phyloP scores from a whole-genome alignment of 2,329 filamentous ascomycete genomes.

The Arthrobotrys entomopaga region DNA sequence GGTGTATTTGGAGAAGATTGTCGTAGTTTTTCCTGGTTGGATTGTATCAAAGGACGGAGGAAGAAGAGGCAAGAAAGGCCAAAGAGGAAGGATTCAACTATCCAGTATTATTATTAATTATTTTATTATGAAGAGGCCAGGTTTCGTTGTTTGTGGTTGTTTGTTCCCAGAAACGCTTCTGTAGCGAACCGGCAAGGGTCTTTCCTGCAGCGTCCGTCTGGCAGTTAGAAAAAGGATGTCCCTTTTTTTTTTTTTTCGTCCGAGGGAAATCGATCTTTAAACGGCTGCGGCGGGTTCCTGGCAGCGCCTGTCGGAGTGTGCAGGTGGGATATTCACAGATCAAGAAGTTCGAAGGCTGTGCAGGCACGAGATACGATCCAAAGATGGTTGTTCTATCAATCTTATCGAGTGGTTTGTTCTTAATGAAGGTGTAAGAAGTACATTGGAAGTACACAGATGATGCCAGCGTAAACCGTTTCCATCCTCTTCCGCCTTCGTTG shows the following conservation, averaged over 20 bases:
- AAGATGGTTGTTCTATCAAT: not conserved
- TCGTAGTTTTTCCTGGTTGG: not conserved
- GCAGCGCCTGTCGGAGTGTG: not conserved
- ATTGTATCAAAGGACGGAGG: not conserved
- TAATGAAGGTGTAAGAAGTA: too few species aligned
- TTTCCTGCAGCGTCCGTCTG: too few species aligned
- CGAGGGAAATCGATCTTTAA: too few species aligned
- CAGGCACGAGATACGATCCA: too few species aligned
- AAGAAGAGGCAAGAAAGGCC: not conserved
- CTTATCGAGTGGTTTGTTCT: too few species aligned
- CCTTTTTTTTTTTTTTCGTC: too few species aligned
- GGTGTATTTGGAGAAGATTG: constrained; percentile 12
- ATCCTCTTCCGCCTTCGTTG: too few species aligned
- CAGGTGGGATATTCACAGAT: constrained; percentile 10
- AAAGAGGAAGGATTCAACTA: not conserved
- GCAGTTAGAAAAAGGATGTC: constrained; percentile 20
- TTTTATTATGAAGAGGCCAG: constrained; percentile 38
- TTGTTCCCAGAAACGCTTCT: too few species aligned
- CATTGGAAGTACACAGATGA: not conserved
- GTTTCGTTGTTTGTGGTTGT: constrained; percentile 23
- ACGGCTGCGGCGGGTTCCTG: not conserved
- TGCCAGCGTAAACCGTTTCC: constrained; percentile 49
- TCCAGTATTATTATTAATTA: too few species aligned
- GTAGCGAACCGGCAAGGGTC: constrained; percentile 16
- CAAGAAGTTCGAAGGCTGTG: not conserved